phyloP scores from a whole-genome alignment of 768 basidiomycete genomes.

The Kwoniella botswanensis region DNA sequence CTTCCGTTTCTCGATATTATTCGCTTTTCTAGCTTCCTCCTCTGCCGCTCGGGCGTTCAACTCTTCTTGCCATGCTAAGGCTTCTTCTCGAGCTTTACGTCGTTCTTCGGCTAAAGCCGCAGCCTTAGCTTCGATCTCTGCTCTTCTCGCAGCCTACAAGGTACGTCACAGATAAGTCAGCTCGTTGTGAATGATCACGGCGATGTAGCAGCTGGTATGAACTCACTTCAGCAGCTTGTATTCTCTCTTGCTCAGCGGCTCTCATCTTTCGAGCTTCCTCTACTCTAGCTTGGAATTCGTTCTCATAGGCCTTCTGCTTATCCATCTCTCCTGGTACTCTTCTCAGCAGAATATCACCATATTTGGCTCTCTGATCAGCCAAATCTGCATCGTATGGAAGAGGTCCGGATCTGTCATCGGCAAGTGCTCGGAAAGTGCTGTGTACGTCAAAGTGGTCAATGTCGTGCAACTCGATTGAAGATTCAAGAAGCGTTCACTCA shows the following conservation, averaged over 20 bases:
- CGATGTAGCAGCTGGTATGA: not conserved
- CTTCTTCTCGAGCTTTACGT: slow-evolving; percentile 61
- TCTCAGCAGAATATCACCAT: slow-evolving; percentile 83
- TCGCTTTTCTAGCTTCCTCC: slow-evolving; percentile 66
- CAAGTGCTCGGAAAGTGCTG: slow-evolving; percentile 83
- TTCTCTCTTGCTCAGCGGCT: slow-evolving; percentile 75
- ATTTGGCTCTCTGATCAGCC: slow-evolving; percentile 85
- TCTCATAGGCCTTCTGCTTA: slow-evolving; percentile 73
- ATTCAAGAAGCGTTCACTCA: slow-evolving; percentile 58
- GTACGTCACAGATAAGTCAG: not conserved
- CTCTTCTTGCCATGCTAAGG: slow-evolving; percentile 48
- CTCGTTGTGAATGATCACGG: not conserved
- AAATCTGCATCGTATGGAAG: slow-evolving; percentile 86
- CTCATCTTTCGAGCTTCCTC: slow-evolving; percentile 77
- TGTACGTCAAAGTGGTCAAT: not conserved
- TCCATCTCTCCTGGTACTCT: slow-evolving; percentile 79
- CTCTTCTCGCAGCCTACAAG: slow-evolving; percentile 42
- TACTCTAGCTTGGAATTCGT: slow-evolving; percentile 71
- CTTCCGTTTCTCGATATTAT: slow-evolving; percentile 42
- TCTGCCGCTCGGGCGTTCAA: slow-evolving; percentile 59
- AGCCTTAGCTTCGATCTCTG: slow-evolving; percentile 67
- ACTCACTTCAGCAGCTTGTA: slow-evolving; percentile 62
- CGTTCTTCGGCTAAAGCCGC: slow-evolving; percentile 82
- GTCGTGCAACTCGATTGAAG: not conserved
- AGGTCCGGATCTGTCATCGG: slow-evolving; percentile 69